These are phyloP conservation scores for Aspergillus floridensis DNA, from an alignment of 2,329 filamentous ascomycete species.

Conservation along the genomic window DNA sequence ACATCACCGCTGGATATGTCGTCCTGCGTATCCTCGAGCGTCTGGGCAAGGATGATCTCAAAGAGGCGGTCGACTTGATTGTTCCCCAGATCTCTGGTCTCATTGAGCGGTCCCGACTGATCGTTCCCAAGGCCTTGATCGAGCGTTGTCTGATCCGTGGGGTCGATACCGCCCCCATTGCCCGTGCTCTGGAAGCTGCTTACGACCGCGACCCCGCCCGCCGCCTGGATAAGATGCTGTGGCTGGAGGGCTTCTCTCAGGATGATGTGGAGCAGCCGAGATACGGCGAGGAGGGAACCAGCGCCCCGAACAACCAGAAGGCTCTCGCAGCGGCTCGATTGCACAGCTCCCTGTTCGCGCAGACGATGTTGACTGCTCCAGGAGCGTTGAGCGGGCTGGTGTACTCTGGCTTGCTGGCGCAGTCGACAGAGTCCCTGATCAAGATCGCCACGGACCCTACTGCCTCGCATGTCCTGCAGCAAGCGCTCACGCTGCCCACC, in stretches of 20 bases:
- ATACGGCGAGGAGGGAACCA: constrained; percentile 26
- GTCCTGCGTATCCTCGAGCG: constrained; percentile 79
- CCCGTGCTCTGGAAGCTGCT: constrained; percentile 56
- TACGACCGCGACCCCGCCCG: constrained; percentile 52
- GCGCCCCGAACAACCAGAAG: constrained; percentile 15
- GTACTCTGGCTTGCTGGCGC: constrained; percentile 66
- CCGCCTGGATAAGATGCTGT: constrained; percentile 60
- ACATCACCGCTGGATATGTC: constrained; percentile 86
- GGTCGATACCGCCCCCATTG: constrained; percentile 56
- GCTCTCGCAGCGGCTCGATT: constrained; percentile 56
- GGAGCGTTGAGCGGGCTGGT: constrained; percentile 68
- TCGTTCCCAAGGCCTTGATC: constrained; percentile 76
- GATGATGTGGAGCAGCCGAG: constrained; percentile 50
- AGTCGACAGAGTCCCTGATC: constrained; percentile 56
- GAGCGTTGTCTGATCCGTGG: constrained; percentile 74
- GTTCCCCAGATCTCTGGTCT: constrained; percentile 70
- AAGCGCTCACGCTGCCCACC: constrained; percentile 56
- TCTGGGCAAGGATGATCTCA: constrained; percentile 80
- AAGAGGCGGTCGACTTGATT: constrained; percentile 68
- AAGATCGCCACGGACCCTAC: constrained; percentile 63
- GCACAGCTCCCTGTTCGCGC: constrained; percentile 79
- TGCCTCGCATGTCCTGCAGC: constrained; percentile 63
- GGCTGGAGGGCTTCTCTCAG: constrained; percentile 50
- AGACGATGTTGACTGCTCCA: constrained; percentile 72
- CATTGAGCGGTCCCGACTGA: constrained; percentile 71